Base-by-base conservation (phyloP, 106 monocot species). In the Phalaenopsis equestris region DNA sequence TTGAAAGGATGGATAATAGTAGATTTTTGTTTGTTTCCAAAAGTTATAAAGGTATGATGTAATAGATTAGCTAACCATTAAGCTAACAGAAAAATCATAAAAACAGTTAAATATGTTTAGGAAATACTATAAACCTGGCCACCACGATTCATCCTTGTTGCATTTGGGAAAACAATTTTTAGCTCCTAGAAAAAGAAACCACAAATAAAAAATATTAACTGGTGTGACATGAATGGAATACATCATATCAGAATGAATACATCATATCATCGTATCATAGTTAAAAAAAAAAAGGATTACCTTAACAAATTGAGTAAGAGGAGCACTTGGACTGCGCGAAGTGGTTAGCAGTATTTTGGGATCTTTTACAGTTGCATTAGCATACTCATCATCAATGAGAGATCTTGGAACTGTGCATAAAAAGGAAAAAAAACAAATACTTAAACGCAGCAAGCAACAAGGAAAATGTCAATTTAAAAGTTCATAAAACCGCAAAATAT, bases 131-230 rank as follows among this genome's bases (percentile, higher is more conserved):
- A 46, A 83, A 98, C 98, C 94, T 98, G 98, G 23, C 94, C 90
- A 79, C 94, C 98, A 83, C 98, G 98, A 87, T 99, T 99, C 92
- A 94, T 95, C 74, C 94, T 87, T 79, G 83, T 85, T 79, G 98
- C 86, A 70, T 99, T 99, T 18, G 98, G 98, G 70, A 99, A 95
- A 76, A 99, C 84, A 79, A 99, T 78, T 76, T 99, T 99, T 45
- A 99, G 72, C 79, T 99, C 98, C 98, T 99, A 81, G 36, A 15
- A 45, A 42, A 82, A 24, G 77, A 57, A 84, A 72, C 49, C 19
- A 17, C 56, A 73, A 58, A 70, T 21, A 57, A 30, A 79, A 58
- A 78, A 4, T 37, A 23, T 6, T 57, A 30, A 30, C 7, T 9
- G 43, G 17, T 55, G 19, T 61, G 30, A 49, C 76, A 42, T 30